Evolutionary conservation across 163 green algal species (phyloP).

Genomic region (Scenedesmus sp.): DNA sequence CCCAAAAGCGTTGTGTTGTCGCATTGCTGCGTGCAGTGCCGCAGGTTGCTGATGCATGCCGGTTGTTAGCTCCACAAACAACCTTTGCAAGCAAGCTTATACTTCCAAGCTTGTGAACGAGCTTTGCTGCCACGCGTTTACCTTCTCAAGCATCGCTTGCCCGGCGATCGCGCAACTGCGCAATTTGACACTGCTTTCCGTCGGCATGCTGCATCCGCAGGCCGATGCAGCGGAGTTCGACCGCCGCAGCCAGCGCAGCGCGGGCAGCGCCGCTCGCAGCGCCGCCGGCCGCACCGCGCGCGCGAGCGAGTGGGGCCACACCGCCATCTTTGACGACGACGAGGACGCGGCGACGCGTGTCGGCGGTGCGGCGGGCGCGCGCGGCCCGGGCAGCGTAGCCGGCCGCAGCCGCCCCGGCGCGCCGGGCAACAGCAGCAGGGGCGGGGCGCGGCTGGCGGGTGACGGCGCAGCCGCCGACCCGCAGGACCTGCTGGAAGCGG

Average conservation of each 20-base stretch:
- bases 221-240: slow-evolving; percentile 59
- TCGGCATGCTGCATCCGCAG: neutral
- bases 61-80: too few relatives aligned
- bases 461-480: slow-evolving; percentile 73
- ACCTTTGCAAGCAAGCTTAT: too few relatives aligned
- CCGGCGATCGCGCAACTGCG: too few relatives aligned
- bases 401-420: neutral
- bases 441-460: slow-evolving; percentile 56
- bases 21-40: too few relatives aligned
- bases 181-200: neutral
- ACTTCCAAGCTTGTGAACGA: too few relatives aligned
- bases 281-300: slow-evolving; percentile 70
- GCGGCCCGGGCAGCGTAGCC: slow-evolving; percentile 16
- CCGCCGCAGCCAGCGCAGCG: slow-evolving; percentile 55
- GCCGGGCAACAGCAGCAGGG: neutral
- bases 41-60: too few relatives aligned
- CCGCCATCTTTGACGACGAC: slow-evolving; percentile 88
- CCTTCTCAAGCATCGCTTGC: too few relatives aligned
- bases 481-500: slow-evolving; percentile 88
- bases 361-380: neutral
- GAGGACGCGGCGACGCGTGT: slow-evolving; percentile 41
- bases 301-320: slow-evolving; percentile 82
- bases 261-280: slow-evolving; percentile 41
- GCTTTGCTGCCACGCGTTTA: too few relatives aligned
- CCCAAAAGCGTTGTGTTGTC: too few relatives aligned